A percentile compares a stretch with the other conserved stretches of the same genome.
Conservation (phyloP, 164 flowering plant genomes). For the Amborella trichopoda region DNA sequence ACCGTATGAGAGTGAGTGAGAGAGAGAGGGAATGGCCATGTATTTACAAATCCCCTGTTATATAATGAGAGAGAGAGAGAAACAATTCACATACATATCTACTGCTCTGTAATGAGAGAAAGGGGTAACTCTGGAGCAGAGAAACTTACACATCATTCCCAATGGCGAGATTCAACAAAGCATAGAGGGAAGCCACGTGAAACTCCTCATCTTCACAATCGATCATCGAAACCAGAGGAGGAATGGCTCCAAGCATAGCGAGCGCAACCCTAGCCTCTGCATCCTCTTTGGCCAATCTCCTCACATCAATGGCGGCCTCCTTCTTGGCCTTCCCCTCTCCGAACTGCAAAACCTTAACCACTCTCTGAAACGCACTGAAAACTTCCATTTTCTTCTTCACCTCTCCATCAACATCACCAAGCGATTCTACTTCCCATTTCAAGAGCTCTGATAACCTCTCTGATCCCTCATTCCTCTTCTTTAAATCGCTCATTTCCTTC, state of each 20-base stretch:
- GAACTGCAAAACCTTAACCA: conserved; percentile 20
- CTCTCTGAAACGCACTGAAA: conserved; percentile 46
- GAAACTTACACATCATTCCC: conserved; percentile 58
- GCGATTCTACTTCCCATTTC: conserved; percentile 23
- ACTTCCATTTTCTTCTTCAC: conserved; percentile 42
- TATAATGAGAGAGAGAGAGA: no score
- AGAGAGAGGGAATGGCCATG: no score
- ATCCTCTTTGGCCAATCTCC: conserved; percentile 64
- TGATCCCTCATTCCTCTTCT: conserved; percentile 27
- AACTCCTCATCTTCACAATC: conserved; percentile 30
- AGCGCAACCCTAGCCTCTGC: conserved; percentile 49
- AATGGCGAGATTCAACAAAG: conserved; percentile 75
- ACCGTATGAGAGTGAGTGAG: no score
- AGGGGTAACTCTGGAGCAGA: neutral
- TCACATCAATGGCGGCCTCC: conserved; percentile 35
- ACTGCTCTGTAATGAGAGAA: no score
- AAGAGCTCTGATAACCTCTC: conserved; percentile 63
- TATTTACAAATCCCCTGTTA: no score
- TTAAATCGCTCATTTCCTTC: no score
- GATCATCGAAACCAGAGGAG: conserved; percentile 69
- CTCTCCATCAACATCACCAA: conserved; percentile 21
- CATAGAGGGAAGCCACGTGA: conserved; percentile 65
- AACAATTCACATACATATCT: no score
- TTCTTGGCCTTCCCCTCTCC: conserved; percentile 12
- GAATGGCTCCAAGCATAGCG: conserved; percentile 84